These are phyloP conservation scores for Jaltomata sinuosa DNA, from an alignment of 257 asterid genomes.

Conservation along the genomic window DNA sequence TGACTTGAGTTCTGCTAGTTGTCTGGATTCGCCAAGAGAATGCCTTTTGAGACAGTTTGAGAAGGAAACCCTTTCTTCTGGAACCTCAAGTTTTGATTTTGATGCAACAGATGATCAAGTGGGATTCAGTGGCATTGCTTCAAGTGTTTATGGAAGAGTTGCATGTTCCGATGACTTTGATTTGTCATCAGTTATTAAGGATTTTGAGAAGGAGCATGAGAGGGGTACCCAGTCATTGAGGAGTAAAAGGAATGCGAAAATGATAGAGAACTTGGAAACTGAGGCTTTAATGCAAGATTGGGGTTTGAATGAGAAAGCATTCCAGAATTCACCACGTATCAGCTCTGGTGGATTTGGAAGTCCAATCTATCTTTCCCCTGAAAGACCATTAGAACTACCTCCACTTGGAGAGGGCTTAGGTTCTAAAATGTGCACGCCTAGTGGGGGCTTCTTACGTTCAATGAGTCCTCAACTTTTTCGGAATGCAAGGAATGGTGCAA, in stretches of 20 bases:
- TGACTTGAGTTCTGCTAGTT: conserved; percentile 24
- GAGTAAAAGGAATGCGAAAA: conserved; percentile 46
- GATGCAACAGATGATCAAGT: conserved; percentile 22
- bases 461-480: conserved; percentile 60
- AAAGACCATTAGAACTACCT: conserved; percentile 40
- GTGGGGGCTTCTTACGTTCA: conserved; percentile 60
- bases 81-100: conserved; percentile 17
- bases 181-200: conserved; percentile 36
- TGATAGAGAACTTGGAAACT: conserved; percentile 76
- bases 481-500: conserved; percentile 60
- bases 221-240: conserved; percentile 26
- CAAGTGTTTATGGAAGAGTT: conserved; percentile 15
- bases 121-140: conserved; percentile 12
- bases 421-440: conserved; percentile 26
- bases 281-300: conserved; percentile 64
- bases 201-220: conserved; percentile 26
- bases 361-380: conserved; percentile 56
- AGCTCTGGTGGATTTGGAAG: conserved; percentile 85
- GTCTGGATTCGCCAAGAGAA: conserved; percentile 29
- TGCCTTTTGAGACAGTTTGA: conserved; percentile 26
- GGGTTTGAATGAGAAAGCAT: conserved; percentile 62
- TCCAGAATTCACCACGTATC: conserved; percentile 45
- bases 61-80: conserved; percentile 20
- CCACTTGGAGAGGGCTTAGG: conserved; percentile 66
- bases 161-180: conserved; percentile 42